Conservation (phyloP, 176 grass and related monocot genomes). For the Lolium multiflorum region DNA sequence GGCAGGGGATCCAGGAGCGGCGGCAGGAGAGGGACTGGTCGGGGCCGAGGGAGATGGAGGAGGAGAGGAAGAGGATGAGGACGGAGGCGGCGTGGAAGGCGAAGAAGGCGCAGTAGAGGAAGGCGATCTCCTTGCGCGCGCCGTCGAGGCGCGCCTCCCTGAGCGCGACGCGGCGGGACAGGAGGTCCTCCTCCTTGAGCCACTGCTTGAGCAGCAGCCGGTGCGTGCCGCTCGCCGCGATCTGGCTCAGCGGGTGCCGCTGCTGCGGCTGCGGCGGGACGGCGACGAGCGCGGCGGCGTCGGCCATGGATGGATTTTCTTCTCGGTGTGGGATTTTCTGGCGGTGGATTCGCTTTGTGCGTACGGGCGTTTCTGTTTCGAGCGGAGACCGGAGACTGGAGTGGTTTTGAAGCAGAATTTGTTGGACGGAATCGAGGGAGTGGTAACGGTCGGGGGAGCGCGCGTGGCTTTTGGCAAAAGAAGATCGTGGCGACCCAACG, state of each 20-base stretch:
- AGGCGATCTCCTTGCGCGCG: constrained; percentile 60
- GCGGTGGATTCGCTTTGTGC: neutral
- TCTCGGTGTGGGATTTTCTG: neutral
- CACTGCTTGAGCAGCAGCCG: constrained; percentile 82
- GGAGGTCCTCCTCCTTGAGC: constrained; percentile 79
- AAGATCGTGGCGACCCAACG: neutral
- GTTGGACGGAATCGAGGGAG: neutral
- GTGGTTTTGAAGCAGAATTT: neutral
- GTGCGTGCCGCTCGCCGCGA: constrained; percentile 72
- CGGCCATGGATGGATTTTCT: neutral
- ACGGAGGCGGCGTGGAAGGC: constrained; percentile 71
- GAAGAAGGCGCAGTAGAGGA: constrained; percentile 90
- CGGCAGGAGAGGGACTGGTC: constrained; percentile 45
- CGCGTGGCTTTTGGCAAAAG: neutral
- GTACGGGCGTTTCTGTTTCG: neutral
- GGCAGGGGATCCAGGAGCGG: constrained; percentile 81
- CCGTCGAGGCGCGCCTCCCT: constrained; percentile 63
- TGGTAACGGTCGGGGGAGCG: neutral
- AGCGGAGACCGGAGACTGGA: too few species aligned
- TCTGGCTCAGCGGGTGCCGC: constrained; percentile 68
- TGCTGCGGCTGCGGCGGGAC: neutral
- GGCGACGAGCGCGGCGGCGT: neutral
- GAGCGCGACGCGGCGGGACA: constrained; percentile 67
- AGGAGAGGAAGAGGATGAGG: constrained; percentile 70
- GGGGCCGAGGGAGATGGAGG: neutral